Percentiles rank a stretch among this genome's conserved stretches.
Conservation (phyloP, 2,329 filamentous ascomycete species). For the Aspergillus sp. region DNA sequence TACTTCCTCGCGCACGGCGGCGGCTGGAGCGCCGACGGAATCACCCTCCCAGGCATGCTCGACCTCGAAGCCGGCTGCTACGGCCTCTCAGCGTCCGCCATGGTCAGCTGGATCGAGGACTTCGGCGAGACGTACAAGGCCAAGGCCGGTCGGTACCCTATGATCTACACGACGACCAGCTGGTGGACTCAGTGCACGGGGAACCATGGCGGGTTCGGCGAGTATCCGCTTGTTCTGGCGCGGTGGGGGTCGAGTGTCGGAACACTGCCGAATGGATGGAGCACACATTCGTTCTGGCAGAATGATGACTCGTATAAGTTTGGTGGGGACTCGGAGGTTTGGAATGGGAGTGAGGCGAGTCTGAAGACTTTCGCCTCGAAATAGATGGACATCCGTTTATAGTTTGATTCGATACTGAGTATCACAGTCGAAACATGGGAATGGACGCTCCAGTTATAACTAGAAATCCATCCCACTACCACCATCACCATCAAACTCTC, state of each 20-base stretch:
- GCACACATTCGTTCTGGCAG: constrained; percentile 24
- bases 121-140: constrained; percentile 57
- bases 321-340: constrained; percentile 27
- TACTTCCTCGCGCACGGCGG: constrained; percentile 59
- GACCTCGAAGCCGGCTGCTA: constrained; percentile 58
- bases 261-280: constrained; percentile 54
- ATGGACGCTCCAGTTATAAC: no score
- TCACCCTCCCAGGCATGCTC: constrained; percentile 61
- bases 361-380: constrained; percentile 20
- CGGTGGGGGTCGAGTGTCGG: constrained; percentile 47
- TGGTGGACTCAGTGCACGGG: constrained; percentile 61
- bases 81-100: constrained; percentile 48
- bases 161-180: constrained; percentile 57
- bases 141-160: constrained; percentile 53
- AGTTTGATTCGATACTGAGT: no score
- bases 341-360: constrained; percentile 22
- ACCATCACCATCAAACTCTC: no score
- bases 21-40: constrained; percentile 58
- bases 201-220: constrained; percentile 52
- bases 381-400: no score
- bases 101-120: constrained; percentile 58
- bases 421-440: no score
- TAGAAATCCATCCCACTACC: no score
- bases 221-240: constrained; percentile 55
- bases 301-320: constrained; percentile 23